Evolutionary conservation across 768 basidiomycete genomes (phyloP), one percentile per base, ranked within the genome.

Genomic region (Phanerochaete carnosa): DNA sequence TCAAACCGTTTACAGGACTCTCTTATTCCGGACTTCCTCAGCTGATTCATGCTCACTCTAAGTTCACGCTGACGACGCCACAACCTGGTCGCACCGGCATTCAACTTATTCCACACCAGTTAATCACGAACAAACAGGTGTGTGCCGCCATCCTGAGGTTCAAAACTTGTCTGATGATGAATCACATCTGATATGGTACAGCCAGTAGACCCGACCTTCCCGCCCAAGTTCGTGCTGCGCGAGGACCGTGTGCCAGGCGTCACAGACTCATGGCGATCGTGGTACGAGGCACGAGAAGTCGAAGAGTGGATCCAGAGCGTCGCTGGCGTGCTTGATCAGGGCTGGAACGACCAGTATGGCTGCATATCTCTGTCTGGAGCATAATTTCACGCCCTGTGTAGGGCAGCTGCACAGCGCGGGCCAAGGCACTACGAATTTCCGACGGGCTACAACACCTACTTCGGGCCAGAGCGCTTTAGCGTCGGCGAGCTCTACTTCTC

Each of bases 241-340:
- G 86, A 90, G 59, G 93, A 95, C 66, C 83, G 93, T 53, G 45
- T 86, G 12, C 64, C 81, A 0, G 82, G 82, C 11, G 94, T 92
- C 0, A 94, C 95, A 0, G 81, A 86, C 5, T 89, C 83, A 59
- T 98, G 95, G 92, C 83, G 82, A 52, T 69, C 73, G 25, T 96
- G 93, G 88, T 87, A 88, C 25, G 88, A 96, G 74, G 73, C 74
- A 25, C 80, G 83, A 45, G 94, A 98, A 68, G 87, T 95, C 1
- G 96, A 99, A 45, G 92, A 94, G 72, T 98, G 96, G 94, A 83
- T 93, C 60, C 94, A 95, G 72, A 87, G 87, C 65, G 86, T 92
- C 33, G 90, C 87, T 4, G 92, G 90, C 29, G 88, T 96, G n/a
- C 77, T 90, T 29, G 89, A 93, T 52, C 87, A 88, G 63, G 87